phyloP scores from a whole-genome alignment of 2,329 filamentous ascomycete genomes.

The Ceratocystis cacaofunesta region DNA sequence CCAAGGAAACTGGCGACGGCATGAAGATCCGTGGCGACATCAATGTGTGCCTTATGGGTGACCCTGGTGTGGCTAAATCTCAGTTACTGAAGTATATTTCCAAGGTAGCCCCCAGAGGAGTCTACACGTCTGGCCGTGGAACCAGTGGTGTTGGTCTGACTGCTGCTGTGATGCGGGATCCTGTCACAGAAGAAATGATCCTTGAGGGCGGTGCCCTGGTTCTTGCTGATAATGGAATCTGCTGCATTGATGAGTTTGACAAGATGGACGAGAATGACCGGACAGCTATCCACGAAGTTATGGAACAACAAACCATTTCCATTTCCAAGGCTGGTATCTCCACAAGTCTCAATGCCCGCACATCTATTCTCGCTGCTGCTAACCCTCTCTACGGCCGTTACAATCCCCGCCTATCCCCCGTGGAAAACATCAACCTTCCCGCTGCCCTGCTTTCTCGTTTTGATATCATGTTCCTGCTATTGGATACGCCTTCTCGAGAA shows the following conservation, averaged over 20 bases:
- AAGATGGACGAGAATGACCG: conserved; percentile 79
- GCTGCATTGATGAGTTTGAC: conserved; percentile 78
- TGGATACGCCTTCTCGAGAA: conserved; percentile 84
- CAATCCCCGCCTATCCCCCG: conserved; percentile 90
- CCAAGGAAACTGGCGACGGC: conserved; percentile 90
- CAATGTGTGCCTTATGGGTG: conserved; percentile 97
- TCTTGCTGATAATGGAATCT: conserved; percentile 68
- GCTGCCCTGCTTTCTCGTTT: conserved; percentile 93
- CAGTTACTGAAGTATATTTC: conserved; percentile 97
- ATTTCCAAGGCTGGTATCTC: conserved; percentile 62
- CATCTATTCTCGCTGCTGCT: conserved; percentile 86
- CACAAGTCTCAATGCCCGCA: conserved; percentile 81
- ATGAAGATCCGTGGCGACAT: conserved; percentile 99
- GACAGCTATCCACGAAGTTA: conserved; percentile 74
- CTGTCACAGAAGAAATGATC: conserved; percentile 73
- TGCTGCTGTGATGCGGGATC: conserved; percentile 69
- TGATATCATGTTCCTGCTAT: conserved; percentile 88
- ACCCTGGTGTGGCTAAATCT: conserved; percentile 98
- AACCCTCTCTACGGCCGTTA: conserved; percentile 97
- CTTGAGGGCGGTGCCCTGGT: conserved; percentile 68
- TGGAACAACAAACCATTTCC: conserved; percentile 77
- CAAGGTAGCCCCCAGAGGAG: conserved; percentile 87
- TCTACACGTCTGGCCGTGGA: conserved; percentile 69
- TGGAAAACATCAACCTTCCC: conserved; percentile 99
- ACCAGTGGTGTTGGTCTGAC: conserved; percentile 72